Conservation (phyloP, 768 basidiomycete genomes). For the Phlebiopsis flavidoalba region DNA sequence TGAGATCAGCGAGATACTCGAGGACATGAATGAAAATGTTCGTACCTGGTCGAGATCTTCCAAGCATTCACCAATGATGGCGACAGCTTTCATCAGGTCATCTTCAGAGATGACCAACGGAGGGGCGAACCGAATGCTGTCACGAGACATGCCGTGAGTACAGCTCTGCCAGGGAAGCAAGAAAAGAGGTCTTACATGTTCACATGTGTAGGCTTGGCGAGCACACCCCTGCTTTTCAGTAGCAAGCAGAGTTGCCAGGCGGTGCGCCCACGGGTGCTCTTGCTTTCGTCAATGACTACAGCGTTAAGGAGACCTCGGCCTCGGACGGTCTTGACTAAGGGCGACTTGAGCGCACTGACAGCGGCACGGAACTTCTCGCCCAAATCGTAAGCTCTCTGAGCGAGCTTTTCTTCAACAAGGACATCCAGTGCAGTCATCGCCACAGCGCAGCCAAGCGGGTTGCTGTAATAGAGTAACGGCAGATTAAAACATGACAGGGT, state of each 20-base stretch:
- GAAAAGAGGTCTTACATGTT: conserved; percentile 68
- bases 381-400: conserved; percentile 70
- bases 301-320: conserved; percentile 91
- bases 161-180: background rate
- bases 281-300: conserved; percentile 83
- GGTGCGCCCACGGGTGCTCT: conserved; percentile 69
- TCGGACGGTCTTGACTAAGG: conserved; percentile 73
- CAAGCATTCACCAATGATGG: conserved; percentile 72
- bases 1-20: background rate
- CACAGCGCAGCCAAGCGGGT: conserved; percentile 95
- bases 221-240: conserved; percentile 83
- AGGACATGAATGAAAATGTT: conserved; percentile 2
- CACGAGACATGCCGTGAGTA: background rate
- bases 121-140: conserved; percentile 92
- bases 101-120: conserved; percentile 92
- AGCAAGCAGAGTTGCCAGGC: conserved; percentile 97
- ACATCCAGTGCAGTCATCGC: conserved; percentile 90
- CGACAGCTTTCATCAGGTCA: conserved; percentile 70
- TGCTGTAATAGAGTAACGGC: conserved; percentile 38
- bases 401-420: conserved; percentile 82
- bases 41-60: conserved; percentile 75
- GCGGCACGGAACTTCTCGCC: conserved; percentile 77
- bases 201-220: conserved; percentile 95
- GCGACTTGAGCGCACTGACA: conserved; percentile 55
- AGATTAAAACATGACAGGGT: background rate